Evolutionary conservation across 2,329 filamentous ascomycete genomes (phyloP), one percentile per base, ranked within the genome.

Genomic region (Fusarium sp.): DNA sequence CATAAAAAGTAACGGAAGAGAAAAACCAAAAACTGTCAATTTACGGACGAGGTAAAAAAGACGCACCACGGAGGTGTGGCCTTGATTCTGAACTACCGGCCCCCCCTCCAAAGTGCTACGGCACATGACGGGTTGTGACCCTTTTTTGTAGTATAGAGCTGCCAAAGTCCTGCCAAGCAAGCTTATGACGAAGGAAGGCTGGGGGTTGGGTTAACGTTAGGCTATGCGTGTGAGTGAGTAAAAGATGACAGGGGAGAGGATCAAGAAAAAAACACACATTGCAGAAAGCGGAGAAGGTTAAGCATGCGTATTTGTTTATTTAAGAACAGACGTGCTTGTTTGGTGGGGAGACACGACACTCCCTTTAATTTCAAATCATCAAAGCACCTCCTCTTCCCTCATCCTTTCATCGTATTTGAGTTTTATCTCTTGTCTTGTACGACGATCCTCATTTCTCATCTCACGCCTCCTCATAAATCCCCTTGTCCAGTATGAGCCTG

Each of bases 281-380:
- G 25, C 11, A 23, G 50, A 34, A 52, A 46, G 62, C 51, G 58
- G 54, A 68, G 46, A 48, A 37, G 21, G 9, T 21, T 44, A 48
- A 34, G 34, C 34, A 37, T 37, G 26, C 28, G 42, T 14, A 18
- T 52, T 28, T 52, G 34, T 34, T 12, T 70, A 70, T 70, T 70
- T 70, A 70, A 70, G 49, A 57, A 52, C 58, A 48, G 49, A 45
- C 48, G 37, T 58, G 49, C 58, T 52, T 67, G 52, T 52, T 52
- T 70, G 52, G 52, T 64, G 67, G 62, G 55, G 59, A 43, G 51
- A 51, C 16, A 41, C 42, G 67, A 37, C 56, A 59, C 53, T 67
- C 31, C 31, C 45, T 60, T 28, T 58, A 56, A 70, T 64, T 67
- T 70, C 57, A 67, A 70, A 63, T 69, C 44, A 62, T 58, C 50